Conservation (phyloP, 179 eudicot genomes). For the Patellifolia procumbens region DNA sequence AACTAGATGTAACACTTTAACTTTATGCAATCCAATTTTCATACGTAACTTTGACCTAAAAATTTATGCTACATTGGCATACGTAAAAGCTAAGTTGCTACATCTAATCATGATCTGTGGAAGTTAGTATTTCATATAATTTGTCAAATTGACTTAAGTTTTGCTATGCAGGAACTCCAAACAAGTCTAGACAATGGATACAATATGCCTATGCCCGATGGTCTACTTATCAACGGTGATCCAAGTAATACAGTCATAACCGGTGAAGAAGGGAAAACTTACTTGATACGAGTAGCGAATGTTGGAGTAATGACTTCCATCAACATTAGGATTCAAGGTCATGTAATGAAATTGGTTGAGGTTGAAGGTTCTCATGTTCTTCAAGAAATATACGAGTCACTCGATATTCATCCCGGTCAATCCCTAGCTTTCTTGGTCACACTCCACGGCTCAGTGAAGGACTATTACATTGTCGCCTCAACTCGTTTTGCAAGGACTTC, state of each 20-base stretch:
- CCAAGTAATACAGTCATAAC: slow-evolving; percentile 40
- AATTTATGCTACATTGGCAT: no score
- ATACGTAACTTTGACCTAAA: no score
- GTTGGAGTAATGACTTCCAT: slow-evolving; percentile 60
- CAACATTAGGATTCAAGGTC: slow-evolving; percentile 81
- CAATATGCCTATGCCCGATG: slow-evolving; percentile 54
- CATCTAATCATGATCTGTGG: neutral
- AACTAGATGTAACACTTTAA: no score
- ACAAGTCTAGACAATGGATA: slow-evolving; percentile 52
- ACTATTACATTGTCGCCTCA: slow-evolving; percentile 71
- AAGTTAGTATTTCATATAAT: no score
- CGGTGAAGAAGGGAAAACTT: slow-evolving; percentile 56
- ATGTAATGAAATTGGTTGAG: slow-evolving; percentile 60
- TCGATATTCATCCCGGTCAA: slow-evolving; percentile 82
- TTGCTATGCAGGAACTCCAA: slow-evolving; percentile 43
- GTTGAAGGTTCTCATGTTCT: slow-evolving; percentile 78
- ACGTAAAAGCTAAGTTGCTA: neutral
- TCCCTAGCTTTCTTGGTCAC: slow-evolving; percentile 67
- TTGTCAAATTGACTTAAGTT: no score
- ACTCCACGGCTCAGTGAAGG: slow-evolving; percentile 39
- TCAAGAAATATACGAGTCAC: slow-evolving; percentile 67
- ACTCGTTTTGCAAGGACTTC: slow-evolving; percentile 57
- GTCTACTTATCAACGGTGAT: slow-evolving; percentile 69
- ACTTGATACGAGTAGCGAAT: slow-evolving; percentile 77
- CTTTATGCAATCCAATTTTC: no score